Percentiles rank a stretch among this genome's conserved stretches.
These are phyloP conservation scores for Niebla homalea DNA, from an alignment of 495 filamentous ascomycete species.

Conservation along the genomic window DNA sequence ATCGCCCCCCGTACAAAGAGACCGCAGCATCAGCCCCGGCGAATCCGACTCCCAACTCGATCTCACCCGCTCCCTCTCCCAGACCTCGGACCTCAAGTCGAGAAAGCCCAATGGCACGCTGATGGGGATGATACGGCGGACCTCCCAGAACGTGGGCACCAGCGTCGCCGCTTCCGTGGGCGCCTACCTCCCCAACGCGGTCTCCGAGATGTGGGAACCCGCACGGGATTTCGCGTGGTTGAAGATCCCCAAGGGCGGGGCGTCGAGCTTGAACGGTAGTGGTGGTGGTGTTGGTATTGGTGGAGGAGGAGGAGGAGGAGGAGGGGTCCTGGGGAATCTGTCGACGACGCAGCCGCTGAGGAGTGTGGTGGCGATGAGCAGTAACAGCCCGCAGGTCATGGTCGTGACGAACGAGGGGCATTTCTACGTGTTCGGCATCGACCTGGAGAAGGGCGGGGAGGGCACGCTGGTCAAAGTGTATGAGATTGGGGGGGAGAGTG, in stretches of 20 bases:
- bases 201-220: constrained; percentile 97
- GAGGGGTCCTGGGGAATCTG: constrained; percentile 12
- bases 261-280: constrained; percentile 19
- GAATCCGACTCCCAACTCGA: constrained; percentile 24
- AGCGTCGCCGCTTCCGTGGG: constrained; percentile 78
- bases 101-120: constrained; percentile 52
- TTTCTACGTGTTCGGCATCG: constrained; percentile 89
- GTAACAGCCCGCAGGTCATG: constrained; percentile 87
- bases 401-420: constrained; percentile 91
- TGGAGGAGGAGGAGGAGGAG: constrained; percentile 27
- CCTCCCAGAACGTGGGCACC: constrained; percentile 88
- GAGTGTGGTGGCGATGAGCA: constrained; percentile 93
- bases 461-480: constrained; percentile 82
- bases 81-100: constrained; percentile 22
- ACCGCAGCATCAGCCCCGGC: constrained; percentile 28
- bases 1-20: constrained; percentile 23
- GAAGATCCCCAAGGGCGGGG: constrained; percentile 59
- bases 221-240: constrained; percentile 91
- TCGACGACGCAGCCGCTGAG: constrained; percentile 37
- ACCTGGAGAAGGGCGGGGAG: constrained; percentile 92
- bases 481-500: constrained; percentile 17
- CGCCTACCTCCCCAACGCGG: constrained; percentile 78
- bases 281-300: constrained; percentile 15
- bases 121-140: constrained; percentile 85
- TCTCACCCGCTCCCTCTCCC: constrained; percentile 20